phyloP scores from a whole-genome alignment of 495 filamentous ascomycete genomes.

The Penicillium manginii region DNA sequence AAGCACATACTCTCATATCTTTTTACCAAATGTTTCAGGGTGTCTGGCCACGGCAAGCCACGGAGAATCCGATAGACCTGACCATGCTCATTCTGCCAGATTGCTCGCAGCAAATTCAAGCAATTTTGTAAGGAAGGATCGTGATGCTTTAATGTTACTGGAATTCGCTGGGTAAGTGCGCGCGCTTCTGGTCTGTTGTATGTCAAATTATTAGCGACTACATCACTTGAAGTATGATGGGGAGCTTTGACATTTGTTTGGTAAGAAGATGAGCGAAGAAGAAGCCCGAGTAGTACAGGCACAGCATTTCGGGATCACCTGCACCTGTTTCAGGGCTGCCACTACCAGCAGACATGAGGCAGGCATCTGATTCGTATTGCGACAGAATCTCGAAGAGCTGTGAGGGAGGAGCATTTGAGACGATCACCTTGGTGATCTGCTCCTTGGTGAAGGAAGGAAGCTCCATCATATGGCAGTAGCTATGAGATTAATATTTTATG shows the following conservation, averaged over 20 bases:
- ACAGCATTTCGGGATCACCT: conserved; percentile 36
- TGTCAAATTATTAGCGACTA: conserved; percentile 5
- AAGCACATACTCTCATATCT: conserved; percentile 46
- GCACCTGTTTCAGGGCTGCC: conserved; percentile 9
- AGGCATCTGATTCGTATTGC: conserved; percentile 49
- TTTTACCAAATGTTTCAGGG: conserved; percentile 40
- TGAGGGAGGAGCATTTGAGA: conserved; percentile 38
- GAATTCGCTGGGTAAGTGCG: conserved; percentile 53
- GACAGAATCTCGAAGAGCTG: conserved; percentile 49
- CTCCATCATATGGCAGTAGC: conserved; percentile 30
- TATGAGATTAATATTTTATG: background rate
- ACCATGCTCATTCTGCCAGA: conserved; percentile 53
- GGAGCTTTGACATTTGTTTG: conserved; percentile 49
- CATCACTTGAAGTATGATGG: background rate
- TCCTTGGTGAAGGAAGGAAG: conserved; percentile 39
- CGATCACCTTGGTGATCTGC: conserved; percentile 41
- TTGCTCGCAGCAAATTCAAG: conserved; percentile 47
- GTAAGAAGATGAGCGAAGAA: conserved; percentile 57
- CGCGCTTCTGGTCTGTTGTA: conserved; percentile 54
- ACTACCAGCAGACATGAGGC: conserved; percentile 32
- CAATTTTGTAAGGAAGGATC: conserved; percentile 51
- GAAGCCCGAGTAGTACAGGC: conserved; percentile 54
- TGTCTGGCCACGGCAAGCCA: conserved; percentile 47
- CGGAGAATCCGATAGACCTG: conserved; percentile 47
- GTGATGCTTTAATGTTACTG: conserved; percentile 36